Conservation (phyloP, 2,329 filamentous ascomycete species). For the Claviceps sp. region DNA sequence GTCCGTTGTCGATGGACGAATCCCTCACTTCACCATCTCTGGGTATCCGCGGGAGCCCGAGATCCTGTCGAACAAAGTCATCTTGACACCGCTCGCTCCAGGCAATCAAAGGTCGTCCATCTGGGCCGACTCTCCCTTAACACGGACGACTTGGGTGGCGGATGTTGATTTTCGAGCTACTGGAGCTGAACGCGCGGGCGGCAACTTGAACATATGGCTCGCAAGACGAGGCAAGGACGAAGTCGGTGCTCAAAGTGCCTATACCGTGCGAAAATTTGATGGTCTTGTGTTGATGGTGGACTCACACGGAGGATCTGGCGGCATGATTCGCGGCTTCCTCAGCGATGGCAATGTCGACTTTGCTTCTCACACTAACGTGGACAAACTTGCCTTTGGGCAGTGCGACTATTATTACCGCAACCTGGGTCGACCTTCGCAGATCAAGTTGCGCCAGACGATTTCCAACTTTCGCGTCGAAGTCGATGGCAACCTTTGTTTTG, state of each 20-base stretch:
- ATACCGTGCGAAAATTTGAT: slow-evolving; percentile 75
- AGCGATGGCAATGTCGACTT: slow-evolving; percentile 83
- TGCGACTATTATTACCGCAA: slow-evolving; percentile 89
- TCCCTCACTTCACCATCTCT: slow-evolving; percentile 42
- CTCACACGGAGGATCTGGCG: slow-evolving; percentile 61
- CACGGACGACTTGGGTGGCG: slow-evolving; percentile 60
- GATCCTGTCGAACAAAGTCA: slow-evolving; percentile 74
- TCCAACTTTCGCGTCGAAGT: slow-evolving; percentile 63
- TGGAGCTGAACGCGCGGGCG: slow-evolving; percentile 71
- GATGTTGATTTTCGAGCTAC: slow-evolving; percentile 81
- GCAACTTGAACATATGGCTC: slow-evolving; percentile 92
- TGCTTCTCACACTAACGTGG: slow-evolving; percentile 60
- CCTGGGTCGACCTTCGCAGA: slow-evolving; percentile 65
- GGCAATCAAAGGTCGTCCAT: slow-evolving; percentile 74
- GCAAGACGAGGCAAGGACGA: slow-evolving; percentile 51
- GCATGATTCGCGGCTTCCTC: slow-evolving; percentile 80
- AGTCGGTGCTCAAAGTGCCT: slow-evolving; percentile 64
- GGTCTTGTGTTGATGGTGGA: slow-evolving; percentile 83
- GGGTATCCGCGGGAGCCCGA: slow-evolving; percentile 44
- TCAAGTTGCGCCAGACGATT: slow-evolving; percentile 57
- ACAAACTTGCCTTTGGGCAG: slow-evolving; percentile 82
- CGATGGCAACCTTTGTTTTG: slow-evolving; percentile 72
- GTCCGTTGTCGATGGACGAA: slow-evolving; percentile 16
- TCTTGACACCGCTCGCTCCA: slow-evolving; percentile 78
- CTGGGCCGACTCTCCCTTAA: slow-evolving; percentile 57